Conservation (phyloP, 306 rosid genomes). For the Amphicarpaea edgeworthii region DNA sequence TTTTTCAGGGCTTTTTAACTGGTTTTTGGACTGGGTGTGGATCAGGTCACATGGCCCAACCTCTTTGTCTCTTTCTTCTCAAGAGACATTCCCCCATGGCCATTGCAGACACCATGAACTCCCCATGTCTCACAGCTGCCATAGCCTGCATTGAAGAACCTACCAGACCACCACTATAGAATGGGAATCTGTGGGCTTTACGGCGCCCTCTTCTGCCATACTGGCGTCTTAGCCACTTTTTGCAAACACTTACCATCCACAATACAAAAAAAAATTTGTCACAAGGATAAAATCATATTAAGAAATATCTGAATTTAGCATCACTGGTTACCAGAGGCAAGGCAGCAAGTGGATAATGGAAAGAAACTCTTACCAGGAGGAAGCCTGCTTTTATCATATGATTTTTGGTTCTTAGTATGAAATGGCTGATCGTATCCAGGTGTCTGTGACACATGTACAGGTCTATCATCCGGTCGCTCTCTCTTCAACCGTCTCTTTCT, state of each 20-base stretch:
- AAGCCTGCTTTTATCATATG: slow-evolving; percentile 78
- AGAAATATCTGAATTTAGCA: slow-evolving; percentile 30
- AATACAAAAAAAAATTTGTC: neutral
- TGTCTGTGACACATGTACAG: slow-evolving; percentile 66
- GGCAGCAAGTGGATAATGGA: slow-evolving; percentile 33
- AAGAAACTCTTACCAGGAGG: slow-evolving; percentile 83
- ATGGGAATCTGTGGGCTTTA: neutral
- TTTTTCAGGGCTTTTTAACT: neutral
- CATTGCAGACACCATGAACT: neutral
- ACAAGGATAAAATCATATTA: slow-evolving; percentile 2
- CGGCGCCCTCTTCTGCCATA: neutral
- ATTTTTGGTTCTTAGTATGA: slow-evolving; percentile 62
- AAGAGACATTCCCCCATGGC: neutral
- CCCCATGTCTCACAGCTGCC: neutral
- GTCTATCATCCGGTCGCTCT: slow-evolving; percentile 86
- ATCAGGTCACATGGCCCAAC: neutral
- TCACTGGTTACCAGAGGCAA: neutral
- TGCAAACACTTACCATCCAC: neutral
- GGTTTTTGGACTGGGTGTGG: neutral
- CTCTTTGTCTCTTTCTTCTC: neutral
- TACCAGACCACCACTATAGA: neutral
- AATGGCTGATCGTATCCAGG: slow-evolving; percentile 65
- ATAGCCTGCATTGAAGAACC: neutral
- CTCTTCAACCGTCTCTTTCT: slow-evolving; percentile 83
- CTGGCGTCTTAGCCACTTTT: neutral